These are phyloP conservation scores for Paramecium primaurelia DNA, from an alignment of 73 alveolate genomes.

Conservation along the genomic window DNA sequence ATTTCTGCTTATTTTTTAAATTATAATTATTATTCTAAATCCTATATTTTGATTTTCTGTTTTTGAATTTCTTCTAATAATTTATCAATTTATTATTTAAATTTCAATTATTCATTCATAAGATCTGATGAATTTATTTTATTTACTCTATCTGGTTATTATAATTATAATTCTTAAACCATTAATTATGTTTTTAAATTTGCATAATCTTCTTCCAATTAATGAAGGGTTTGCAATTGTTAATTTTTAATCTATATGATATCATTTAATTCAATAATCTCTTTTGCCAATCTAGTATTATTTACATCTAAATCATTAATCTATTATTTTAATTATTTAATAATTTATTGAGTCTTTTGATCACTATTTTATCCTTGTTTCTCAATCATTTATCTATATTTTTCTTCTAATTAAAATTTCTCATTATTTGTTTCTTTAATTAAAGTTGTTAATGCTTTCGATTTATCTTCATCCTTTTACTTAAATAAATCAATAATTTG, in stretches of 20 bases:
- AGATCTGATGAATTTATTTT: neutral
- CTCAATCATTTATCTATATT: constrained; percentile 51
- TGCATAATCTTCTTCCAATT: constrained; percentile 47
- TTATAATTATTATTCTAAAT: neutral
- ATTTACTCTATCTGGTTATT: neutral
- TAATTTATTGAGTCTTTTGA: constrained; percentile 38
- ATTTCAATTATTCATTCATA: neutral
- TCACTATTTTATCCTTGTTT: constrained; percentile 25
- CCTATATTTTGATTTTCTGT: neutral
- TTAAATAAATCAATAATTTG: constrained; percentile 7
- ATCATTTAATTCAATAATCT: constrained; percentile 43
- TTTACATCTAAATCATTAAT: neutral
- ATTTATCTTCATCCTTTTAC: constrained; percentile 30
- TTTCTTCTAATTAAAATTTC: constrained; percentile 27
- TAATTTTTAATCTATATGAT: constrained; percentile 29
- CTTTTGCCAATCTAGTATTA: constrained; percentile 53
- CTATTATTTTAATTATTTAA: constrained; percentile 9
- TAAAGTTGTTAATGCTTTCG: constrained; percentile 24
- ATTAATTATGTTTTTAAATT: neutral
- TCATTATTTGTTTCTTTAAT: constrained; percentile 48
- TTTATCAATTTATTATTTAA: neutral
- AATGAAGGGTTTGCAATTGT: neutral
- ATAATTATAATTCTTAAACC: neutral
- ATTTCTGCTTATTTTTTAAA: neutral
- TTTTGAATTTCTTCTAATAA: neutral